A percentile compares a stretch with the other conserved stretches of the same genome.
phyloP scores from a whole-genome alignment of 2,329 filamentous ascomycete genomes.

The Massarina eburnea region DNA sequence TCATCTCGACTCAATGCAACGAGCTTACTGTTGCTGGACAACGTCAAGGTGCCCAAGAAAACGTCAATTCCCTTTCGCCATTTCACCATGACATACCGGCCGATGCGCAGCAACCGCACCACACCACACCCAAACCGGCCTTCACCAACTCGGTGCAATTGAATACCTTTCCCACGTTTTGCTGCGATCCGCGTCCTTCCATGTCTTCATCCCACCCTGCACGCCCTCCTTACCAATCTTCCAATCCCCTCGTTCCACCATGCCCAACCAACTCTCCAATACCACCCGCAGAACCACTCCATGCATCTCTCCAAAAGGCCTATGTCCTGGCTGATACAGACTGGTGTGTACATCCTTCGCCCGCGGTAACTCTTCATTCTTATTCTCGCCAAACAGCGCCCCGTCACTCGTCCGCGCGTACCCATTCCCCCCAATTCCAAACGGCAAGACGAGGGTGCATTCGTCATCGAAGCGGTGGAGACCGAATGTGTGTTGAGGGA shows the following conservation, averaged over 20 bases:
- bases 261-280: conserved; percentile 17
- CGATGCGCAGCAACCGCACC: not conserved
- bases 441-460: conserved; percentile 17
- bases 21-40: no score
- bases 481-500: conserved; percentile 2
- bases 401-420: conserved; percentile 19
- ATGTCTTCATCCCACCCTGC: conserved; percentile 19
- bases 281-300: conserved; percentile 11
- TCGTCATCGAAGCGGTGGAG: conserved; percentile 11
- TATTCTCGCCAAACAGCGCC: conserved; percentile 10
- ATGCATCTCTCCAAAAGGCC: conserved; percentile 13
- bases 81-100: no score
- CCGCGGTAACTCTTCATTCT: conserved; percentile 1
- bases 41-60: no score
- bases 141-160: conserved; percentile 11
- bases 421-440: conserved; percentile 17
- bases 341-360: conserved; percentile 6
- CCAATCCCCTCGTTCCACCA: conserved; percentile 25
- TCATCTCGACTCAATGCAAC: no score
- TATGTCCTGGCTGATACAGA: conserved; percentile 16
- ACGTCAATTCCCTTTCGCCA: no score
- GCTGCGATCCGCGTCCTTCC: conserved; percentile 19
- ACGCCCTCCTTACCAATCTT: conserved; percentile 17
- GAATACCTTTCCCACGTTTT: conserved; percentile 15
- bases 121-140: no score